Evolutionary conservation across 768 basidiomycete species (phyloP), one percentile per base, ranked within the genome.

Genomic region (Kwoniella newhampshirensis): DNA sequence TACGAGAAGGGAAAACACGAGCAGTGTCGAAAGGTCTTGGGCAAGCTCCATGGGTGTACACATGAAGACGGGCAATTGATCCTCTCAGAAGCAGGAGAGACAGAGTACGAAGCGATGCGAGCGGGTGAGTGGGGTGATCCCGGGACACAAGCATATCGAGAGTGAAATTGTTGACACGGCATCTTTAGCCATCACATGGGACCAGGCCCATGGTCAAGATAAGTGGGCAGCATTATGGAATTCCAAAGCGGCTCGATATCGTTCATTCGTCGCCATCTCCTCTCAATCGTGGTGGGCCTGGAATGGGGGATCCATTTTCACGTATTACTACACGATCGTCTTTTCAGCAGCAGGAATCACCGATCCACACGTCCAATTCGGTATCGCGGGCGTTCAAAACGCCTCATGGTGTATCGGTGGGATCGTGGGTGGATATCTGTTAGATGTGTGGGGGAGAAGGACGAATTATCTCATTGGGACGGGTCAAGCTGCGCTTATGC

Each of bases 351-450:
- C 65, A 20, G 65, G 65, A 17, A 67, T 67, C 21, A 67, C 54
- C 36, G 62, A 67, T 32, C 59, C 65, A 1, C 65, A 67, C 27
- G 42, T 63, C 9, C 65, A 67, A 53, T 67, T 67, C 50, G 65
- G 65, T 7, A 63, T 67, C 26, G 44, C 65, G 2, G 65, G 54
- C 1, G 56, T 66, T 23, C 65, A 67, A 37, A 67, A 67, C 43
- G 65, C 65, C 8, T 53, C 55, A 1, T 67, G 65, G 65, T 67
- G 65, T 51, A 36, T 67, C 36, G 65, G 65, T 20, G 65, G 65
- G 1, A 61, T 67, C 30, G 54, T 63, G n/a, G 65, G 65, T n/a
- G 65, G 65, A 21, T 67, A 67, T 40, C 59, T 67, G n/a, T 41
- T 67, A 1, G 65, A 67, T 46, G n/a, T 54, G 6, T 67, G 65